Percentiles rank a stretch among this genome's conserved stretches.
phyloP scores from a whole-genome alignment of 1,139 yeast species.

The Saccharomyces hybrid region DNA sequence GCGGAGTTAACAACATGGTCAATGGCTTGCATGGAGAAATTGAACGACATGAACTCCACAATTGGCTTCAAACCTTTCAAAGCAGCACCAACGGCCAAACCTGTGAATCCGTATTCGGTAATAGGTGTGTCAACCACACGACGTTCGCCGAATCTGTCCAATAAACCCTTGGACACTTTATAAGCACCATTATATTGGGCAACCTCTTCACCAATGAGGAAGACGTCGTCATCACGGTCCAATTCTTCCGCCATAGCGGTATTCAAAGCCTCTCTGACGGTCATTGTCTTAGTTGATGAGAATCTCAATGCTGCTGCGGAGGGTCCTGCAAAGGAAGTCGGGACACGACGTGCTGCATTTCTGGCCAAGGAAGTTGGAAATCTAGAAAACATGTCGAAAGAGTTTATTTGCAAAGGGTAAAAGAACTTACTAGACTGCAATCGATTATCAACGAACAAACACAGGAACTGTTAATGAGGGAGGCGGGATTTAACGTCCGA shows the following conservation, averaged over 20 bases:
- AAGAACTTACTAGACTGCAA: background rate
- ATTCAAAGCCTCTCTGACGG: slow-evolving; percentile 96
- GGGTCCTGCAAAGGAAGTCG: slow-evolving; percentile 3
- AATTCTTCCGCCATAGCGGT: slow-evolving; percentile 94
- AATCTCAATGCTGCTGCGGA: slow-evolving; percentile 15
- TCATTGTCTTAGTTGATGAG: slow-evolving; percentile 56
- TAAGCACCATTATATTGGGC: slow-evolving; percentile 99
- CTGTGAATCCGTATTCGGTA: slow-evolving; percentile 99
- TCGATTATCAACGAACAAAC: background rate
- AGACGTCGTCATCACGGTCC: slow-evolving; percentile 91
- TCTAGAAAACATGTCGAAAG: slow-evolving; percentile 1
- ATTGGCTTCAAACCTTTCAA: slow-evolving; percentile 95
- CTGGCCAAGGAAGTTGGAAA: background rate
- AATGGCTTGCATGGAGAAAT: slow-evolving; percentile 98
- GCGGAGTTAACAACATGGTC: slow-evolving; percentile 98
- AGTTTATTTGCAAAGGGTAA: background rate
- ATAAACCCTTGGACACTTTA: slow-evolving; percentile 89
- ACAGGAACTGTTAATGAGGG: background rate
- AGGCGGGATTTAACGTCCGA: slow-evolving; percentile 1
- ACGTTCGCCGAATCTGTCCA: slow-evolving; percentile 95
- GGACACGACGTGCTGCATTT: background rate
- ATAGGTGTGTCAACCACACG: slow-evolving; percentile 97
- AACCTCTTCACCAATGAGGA: slow-evolving; percentile 97
- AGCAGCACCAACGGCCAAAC: slow-evolving; percentile 95
- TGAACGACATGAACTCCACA: slow-evolving; percentile 98